phyloP scores from a whole-genome alignment of 164 flowering plant species.

The Houttuynia cordata region DNA sequence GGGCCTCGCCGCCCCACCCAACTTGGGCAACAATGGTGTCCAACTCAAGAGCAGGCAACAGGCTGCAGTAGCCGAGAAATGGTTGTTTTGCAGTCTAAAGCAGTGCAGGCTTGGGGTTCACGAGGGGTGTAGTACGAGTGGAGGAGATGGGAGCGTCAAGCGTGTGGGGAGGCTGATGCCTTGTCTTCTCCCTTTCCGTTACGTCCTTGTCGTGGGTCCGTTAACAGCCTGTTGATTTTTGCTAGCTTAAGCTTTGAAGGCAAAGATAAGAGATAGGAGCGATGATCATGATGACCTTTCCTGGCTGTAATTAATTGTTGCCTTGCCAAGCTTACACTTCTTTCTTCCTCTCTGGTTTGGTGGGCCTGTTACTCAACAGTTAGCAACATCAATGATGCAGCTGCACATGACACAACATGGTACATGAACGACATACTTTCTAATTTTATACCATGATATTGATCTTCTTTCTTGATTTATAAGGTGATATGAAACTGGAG shows the following conservation, averaged over 20 bases:
- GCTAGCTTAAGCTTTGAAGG: too few relatives aligned
- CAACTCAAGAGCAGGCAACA: background rate
- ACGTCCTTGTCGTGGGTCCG: slow-evolving; percentile 6
- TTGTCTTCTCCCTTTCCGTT: slow-evolving; percentile 1
- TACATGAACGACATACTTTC: background rate
- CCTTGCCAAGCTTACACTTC: background rate
- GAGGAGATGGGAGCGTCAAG: background rate
- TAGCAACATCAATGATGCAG: background rate
- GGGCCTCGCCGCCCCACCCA: background rate
- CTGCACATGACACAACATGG: background rate
- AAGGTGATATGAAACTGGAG: background rate
- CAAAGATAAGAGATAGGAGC: too few relatives aligned
- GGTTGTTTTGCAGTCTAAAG: too few relatives aligned
- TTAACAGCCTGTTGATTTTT: slow-evolving; percentile 1
- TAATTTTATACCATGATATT: too few relatives aligned
- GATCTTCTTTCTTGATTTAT: background rate
- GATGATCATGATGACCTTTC: background rate
- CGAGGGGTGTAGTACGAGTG: background rate
- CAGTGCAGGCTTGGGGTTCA: background rate
- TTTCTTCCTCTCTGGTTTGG: background rate
- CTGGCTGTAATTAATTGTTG: background rate
- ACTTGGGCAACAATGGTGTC: background rate
- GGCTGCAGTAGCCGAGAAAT: background rate
- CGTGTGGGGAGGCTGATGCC: slow-evolving; percentile 3
- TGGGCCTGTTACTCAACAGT: background rate